phyloP scores from a whole-genome alignment of 2,329 filamentous ascomycete species.

The Neopestalotiopsis clavispora region DNA sequence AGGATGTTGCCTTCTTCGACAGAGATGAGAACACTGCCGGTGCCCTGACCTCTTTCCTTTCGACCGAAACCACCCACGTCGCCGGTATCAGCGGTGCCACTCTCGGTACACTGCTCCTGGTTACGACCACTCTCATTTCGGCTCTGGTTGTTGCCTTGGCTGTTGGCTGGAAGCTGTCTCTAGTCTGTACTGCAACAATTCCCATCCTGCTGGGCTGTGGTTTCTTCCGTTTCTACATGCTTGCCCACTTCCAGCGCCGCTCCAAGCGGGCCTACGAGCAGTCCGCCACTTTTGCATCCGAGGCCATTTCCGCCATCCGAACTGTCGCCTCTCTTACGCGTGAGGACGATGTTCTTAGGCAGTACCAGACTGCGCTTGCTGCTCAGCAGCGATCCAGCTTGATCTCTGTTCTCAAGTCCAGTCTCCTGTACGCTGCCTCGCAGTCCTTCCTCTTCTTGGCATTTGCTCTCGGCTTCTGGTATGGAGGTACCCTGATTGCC shows the following conservation, averaged over 20 bases:
- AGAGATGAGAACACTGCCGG: slow-evolving; percentile 87
- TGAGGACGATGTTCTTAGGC: slow-evolving; percentile 76
- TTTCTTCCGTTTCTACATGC: slow-evolving; percentile 87
- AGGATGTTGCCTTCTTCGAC: slow-evolving; percentile 94
- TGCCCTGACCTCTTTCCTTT: slow-evolving; percentile 85
- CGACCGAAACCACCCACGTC: slow-evolving; percentile 87
- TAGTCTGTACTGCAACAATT: slow-evolving; percentile 81
- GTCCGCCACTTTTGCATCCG: slow-evolving; percentile 87
- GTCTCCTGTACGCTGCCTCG: slow-evolving; percentile 79
- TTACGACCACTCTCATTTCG: slow-evolving; percentile 77
- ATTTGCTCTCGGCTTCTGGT: slow-evolving; percentile 91
- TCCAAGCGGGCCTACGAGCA: slow-evolving; percentile 80
- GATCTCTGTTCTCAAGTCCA: slow-evolving; percentile 76
- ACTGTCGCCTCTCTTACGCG: slow-evolving; percentile 91
- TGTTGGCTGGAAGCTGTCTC: slow-evolving; percentile 85
- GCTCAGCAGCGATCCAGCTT: slow-evolving; percentile 71
- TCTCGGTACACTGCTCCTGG: slow-evolving; percentile 83
- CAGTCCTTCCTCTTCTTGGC: slow-evolving; percentile 85
- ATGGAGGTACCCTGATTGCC: slow-evolving; percentile 78
- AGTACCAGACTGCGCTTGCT: slow-evolving; percentile 72
- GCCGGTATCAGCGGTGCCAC: slow-evolving; percentile 88
- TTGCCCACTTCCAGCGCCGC: slow-evolving; percentile 78
- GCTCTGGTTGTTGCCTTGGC: slow-evolving; percentile 73
- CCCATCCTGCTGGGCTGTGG: slow-evolving; percentile 80
- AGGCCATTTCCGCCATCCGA: slow-evolving; percentile 91